Evolutionary conservation across 306 rosid species (phyloP).

Genomic region (Lathyrus sativus): DNA sequence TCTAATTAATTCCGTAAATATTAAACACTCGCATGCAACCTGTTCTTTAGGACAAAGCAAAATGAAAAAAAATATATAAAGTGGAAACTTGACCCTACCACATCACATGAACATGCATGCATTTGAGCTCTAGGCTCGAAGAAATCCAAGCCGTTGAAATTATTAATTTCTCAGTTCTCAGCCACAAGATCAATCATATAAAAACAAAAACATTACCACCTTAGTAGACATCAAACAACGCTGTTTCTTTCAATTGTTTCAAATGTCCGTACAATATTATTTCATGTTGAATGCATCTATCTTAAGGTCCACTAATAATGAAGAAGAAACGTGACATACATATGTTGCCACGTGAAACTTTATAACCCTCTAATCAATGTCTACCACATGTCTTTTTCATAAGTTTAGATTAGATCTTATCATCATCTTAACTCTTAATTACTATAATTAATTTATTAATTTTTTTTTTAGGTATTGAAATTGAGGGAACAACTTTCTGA

Average conservation of each 20-base stretch:
- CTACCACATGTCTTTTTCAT: not conserved
- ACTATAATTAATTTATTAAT: not conserved
- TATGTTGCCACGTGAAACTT: constrained; percentile 40
- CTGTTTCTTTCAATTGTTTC: constrained; percentile 34
- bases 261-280: constrained; percentile 50
- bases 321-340: constrained; percentile 42
- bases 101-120: constrained; percentile 53
- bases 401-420: not conserved
- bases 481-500: constrained; percentile 61
- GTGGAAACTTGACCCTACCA: constrained; percentile 40
- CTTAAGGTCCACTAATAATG: constrained; percentile 41
- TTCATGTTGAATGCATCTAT: constrained; percentile 40
- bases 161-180: constrained; percentile 37
- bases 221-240: constrained; percentile 50
- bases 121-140: constrained; percentile 73
- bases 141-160: constrained; percentile 28
- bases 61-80: constrained; percentile 24
- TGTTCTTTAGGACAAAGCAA: constrained; percentile 44
- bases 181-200: constrained; percentile 21
- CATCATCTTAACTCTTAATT: not conserved
- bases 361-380: constrained; percentile 2
- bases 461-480: constrained; percentile 54
- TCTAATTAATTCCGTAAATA: constrained; percentile 6
- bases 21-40: constrained; percentile 36
- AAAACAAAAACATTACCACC: constrained; percentile 52